Evolutionary conservation across 345 rosid genomes (phyloP).

Genomic region (Camelina laxa): DNA sequence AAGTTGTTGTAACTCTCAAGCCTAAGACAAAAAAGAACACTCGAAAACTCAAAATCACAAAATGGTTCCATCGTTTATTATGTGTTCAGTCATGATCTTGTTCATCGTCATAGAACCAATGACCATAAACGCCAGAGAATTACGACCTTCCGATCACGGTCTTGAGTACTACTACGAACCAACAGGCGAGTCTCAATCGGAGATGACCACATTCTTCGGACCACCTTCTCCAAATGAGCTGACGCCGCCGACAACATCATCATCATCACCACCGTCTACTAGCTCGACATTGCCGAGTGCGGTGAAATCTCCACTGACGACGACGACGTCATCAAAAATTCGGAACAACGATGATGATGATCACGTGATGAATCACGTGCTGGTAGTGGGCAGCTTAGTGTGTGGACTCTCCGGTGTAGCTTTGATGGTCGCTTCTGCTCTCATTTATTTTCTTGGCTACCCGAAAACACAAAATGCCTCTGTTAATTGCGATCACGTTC

Average conservation of each 20-base stretch:
- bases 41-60: neutral
- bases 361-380: conserved; percentile 40
- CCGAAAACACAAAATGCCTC: conserved; percentile 20
- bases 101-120: conserved; percentile 30
- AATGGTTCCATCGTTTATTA: conserved; percentile 25
- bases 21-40: neutral
- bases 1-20: neutral
- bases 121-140: conserved; percentile 47
- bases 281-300: conserved; percentile 39
- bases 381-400: conserved; percentile 39
- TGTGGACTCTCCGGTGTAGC: conserved; percentile 42
- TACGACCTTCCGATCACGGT: conserved; percentile 80
- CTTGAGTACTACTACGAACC: conserved; percentile 59
- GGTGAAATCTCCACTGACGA: conserved; percentile 35
- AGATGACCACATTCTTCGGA: conserved; percentile 63
- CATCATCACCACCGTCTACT: conserved; percentile 19
- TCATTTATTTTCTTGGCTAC: conserved; percentile 32
- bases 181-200: conserved; percentile 46
- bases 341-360: neutral
- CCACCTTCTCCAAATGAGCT: conserved; percentile 36
- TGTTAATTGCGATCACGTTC: conserved; percentile 17
- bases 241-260: neutral
- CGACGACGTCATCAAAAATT: neutral
- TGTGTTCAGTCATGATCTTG: conserved; percentile 20
- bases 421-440: conserved; percentile 45